A percentile compares a stretch with the other conserved stretches of the same genome.
Conservation (phyloP, 352 stramenopile species). For the Phytophthora meadii region DNA sequence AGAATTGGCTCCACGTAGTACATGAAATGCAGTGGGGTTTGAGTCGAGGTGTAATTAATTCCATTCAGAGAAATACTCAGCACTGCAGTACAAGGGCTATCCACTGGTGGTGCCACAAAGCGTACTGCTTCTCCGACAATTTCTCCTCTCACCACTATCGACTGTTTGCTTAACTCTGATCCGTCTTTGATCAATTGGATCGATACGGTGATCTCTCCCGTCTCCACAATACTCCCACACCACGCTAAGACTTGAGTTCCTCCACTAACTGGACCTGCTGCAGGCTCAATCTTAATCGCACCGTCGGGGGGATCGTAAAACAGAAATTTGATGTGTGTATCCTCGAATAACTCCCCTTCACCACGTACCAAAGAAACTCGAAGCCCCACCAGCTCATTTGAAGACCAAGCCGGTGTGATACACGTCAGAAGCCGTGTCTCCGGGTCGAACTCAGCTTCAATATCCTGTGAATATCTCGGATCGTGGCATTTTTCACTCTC, state of each 20-base stretch:
- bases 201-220: slow-evolving; percentile 65
- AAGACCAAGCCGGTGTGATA: slow-evolving; percentile 56
- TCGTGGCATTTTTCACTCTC: slow-evolving; percentile 38
- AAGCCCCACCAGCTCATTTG: slow-evolving; percentile 62
- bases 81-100: slow-evolving; percentile 44
- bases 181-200: slow-evolving; percentile 38
- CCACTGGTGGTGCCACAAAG: slow-evolving; percentile 56
- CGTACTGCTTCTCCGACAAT: slow-evolving; percentile 69
- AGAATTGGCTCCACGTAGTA: slow-evolving; percentile 70
- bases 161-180: neutral
- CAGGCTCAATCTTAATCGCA: slow-evolving; percentile 64
- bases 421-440: slow-evolving; percentile 43
- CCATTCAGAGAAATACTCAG: slow-evolving; percentile 79
- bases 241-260: slow-evolving; percentile 60
- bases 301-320: slow-evolving; percentile 80
- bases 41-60: slow-evolving; percentile 73
- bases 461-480: slow-evolving; percentile 20
- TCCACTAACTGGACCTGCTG: slow-evolving; percentile 57
- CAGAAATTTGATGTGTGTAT: slow-evolving; percentile 63
- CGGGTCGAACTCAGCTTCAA: slow-evolving; percentile 52
- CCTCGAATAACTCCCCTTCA: slow-evolving; percentile 41
- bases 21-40: slow-evolving; percentile 54
- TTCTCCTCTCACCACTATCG: slow-evolving; percentile 52
- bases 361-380: slow-evolving; percentile 39
- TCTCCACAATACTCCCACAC: slow-evolving; percentile 75